Conservation (phyloP, 2,329 filamentous ascomycete genomes). For the Didymosphaeria variabile region DNA sequence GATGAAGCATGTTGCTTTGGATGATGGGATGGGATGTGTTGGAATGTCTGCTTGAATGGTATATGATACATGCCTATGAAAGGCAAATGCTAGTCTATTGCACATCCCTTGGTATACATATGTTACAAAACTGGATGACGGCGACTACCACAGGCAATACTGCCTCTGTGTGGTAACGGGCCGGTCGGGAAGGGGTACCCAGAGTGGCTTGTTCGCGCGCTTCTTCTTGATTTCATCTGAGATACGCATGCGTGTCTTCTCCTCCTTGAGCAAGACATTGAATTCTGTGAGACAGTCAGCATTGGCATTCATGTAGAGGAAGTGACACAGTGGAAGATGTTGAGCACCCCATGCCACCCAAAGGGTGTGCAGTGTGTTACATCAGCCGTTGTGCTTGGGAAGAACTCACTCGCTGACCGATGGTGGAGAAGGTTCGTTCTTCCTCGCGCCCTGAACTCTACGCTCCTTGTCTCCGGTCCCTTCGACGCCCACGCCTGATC, state of each 20-base stretch:
- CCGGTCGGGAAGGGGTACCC: constrained; percentile 88
- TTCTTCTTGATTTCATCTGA: constrained; percentile 80
- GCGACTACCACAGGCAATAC: constrained; percentile 84
- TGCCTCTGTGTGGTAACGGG: constrained; percentile 84
- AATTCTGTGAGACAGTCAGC: constrained; percentile 63
- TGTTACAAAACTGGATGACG: constrained; percentile 16
- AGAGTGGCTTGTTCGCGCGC: constrained; percentile 77
- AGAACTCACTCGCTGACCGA: constrained; percentile 76
- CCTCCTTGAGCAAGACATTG: constrained; percentile 87
- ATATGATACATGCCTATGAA: constrained; percentile 22
- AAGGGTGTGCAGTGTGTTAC: too few relatives aligned
- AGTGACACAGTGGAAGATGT: too few relatives aligned
- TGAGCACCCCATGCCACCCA: too few relatives aligned
- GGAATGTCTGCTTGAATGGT: constrained; percentile 26
- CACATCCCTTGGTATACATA: constrained; percentile 19
- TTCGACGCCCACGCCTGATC: constrained; percentile 92
- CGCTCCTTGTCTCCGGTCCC: constrained; percentile 59
- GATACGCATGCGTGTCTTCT: constrained; percentile 85
- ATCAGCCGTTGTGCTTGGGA: neutral
- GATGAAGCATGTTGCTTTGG: constrained; percentile 33
- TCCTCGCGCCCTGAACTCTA: constrained; percentile 80
- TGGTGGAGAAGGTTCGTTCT: constrained; percentile 72
- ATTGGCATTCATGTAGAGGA: neutral
- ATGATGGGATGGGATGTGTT: constrained; percentile 31
- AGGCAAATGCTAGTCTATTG: constrained; percentile 9